A percentile compares a stretch with the other conserved stretches of the same genome.
phyloP scores from a whole-genome alignment of 306 rosid species.

The Pyrus pyrifolia region DNA sequence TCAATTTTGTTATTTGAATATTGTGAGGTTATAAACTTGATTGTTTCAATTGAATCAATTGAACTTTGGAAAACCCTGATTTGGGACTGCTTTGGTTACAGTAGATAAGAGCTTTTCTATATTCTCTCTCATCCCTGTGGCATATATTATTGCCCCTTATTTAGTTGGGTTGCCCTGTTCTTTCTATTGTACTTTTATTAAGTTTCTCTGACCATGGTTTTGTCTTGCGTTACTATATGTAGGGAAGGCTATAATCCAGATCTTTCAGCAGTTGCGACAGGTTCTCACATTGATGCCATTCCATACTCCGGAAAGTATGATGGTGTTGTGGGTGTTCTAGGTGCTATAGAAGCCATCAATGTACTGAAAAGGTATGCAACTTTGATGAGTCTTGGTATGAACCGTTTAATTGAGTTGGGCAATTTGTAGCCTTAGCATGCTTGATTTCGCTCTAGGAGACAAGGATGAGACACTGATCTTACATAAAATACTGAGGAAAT shows the following conservation, averaged over 20 bases:
- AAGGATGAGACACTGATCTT: neutral
- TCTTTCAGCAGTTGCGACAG: conserved; percentile 85
- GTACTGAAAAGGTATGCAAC: conserved; percentile 60
- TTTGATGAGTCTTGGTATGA: conserved; percentile 9
- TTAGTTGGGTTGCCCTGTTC: neutral
- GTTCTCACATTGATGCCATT: conserved; percentile 95
- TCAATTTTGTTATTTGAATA: neutral
- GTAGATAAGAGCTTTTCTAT: neutral
- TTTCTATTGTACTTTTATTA: neutral
- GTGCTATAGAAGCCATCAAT: conserved; percentile 94
- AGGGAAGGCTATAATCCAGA: conserved; percentile 74
- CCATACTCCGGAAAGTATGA: conserved; percentile 97
- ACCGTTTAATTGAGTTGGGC: neutral
- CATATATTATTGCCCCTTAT: neutral
- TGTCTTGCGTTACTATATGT: conserved; percentile 16
- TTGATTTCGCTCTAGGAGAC: neutral
- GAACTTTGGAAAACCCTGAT: neutral
- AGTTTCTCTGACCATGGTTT: neutral
- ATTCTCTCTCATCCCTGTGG: neutral
- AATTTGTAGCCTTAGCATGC: neutral
- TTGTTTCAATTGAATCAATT: neutral
- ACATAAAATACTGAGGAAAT: neutral
- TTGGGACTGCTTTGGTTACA: neutral
- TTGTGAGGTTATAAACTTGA: neutral
- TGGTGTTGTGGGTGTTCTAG: conserved; percentile 94